Percentiles rank a stretch among this genome's conserved stretches.
These are phyloP conservation scores for Plectranthus barbatus DNA, from an alignment of 257 asterid genomes.

Conservation along the genomic window DNA sequence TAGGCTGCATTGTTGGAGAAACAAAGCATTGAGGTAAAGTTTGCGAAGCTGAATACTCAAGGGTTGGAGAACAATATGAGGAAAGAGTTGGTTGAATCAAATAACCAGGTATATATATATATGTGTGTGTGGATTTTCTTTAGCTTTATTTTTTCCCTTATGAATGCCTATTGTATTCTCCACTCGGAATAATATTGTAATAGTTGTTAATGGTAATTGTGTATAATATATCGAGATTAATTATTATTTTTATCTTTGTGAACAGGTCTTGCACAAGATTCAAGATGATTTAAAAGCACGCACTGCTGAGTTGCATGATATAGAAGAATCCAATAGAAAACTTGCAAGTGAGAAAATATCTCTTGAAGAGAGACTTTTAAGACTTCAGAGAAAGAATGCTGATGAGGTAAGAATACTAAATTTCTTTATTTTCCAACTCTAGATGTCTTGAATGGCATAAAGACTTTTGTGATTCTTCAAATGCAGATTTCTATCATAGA, in stretches of 20 bases:
- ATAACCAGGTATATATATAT: constrained; percentile 59
- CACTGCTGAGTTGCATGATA: constrained; percentile 57
- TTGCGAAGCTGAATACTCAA: constrained; percentile 52
- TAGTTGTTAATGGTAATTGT: background rate
- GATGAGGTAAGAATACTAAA: constrained; percentile 43
- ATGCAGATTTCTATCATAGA: constrained; percentile 47
- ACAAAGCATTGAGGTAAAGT: constrained; percentile 53
- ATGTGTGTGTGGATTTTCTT: background rate
- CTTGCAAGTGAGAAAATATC: constrained; percentile 58
- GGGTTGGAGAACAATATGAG: constrained; percentile 63
- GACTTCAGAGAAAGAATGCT: constrained; percentile 54
- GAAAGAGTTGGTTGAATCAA: constrained; percentile 64
- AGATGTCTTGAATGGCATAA: background rate
- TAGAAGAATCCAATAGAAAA: constrained; percentile 70
- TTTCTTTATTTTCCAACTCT: constrained; percentile 5
- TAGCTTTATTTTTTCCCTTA: background rate
- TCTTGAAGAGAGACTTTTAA: constrained; percentile 54
- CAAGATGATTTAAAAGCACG: constrained; percentile 78
- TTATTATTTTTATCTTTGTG: background rate
- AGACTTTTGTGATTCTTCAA: constrained; percentile 8
- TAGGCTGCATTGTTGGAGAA: constrained; percentile 73
- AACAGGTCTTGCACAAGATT: constrained; percentile 61
- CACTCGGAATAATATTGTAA: background rate
- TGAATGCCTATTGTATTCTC: background rate
- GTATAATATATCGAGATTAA: background rate